Conservation (phyloP, 1,139 yeast genomes). For the Saccharomyces hybrid region DNA sequence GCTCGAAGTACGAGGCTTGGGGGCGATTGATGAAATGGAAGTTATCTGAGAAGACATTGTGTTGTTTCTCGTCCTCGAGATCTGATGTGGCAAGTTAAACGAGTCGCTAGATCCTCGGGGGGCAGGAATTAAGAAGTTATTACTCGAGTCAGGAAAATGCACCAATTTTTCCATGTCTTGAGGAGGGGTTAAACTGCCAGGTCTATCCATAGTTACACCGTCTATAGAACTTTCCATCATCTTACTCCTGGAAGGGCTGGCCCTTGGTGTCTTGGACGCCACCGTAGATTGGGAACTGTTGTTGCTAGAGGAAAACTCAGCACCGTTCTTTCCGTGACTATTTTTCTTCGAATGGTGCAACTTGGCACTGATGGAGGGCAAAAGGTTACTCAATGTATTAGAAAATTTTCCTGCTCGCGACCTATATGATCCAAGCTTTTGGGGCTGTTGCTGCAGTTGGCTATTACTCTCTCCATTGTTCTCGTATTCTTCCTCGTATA, state of each 20-base stretch:
- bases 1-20: conserved; percentile 18
- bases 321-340: conserved; percentile 9
- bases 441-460: conserved; percentile 16
- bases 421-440: conserved; percentile 28
- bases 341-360: conserved; percentile 28
- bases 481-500: conserved; percentile 23
- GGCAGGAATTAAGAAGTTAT: conserved; percentile 12
- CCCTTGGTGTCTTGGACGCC: conserved; percentile 4
- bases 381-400: conserved; percentile 29
- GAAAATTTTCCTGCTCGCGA: conserved; percentile 30
- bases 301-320: conserved; percentile 2
- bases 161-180: conserved; percentile 21
- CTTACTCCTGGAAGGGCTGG: neutral
- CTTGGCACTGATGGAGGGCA: conserved; percentile 31
- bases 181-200: conserved; percentile 24
- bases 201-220: conserved; percentile 6
- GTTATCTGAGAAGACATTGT: conserved; percentile 32
- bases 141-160: conserved; percentile 25
- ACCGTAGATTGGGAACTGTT: conserved; percentile 4
- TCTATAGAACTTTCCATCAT: neutral
- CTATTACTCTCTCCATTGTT: neutral
- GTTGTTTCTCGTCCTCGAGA: conserved; percentile 30
- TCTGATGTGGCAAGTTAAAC: conserved; percentile 16
- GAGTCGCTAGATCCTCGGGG: conserved; percentile 30
- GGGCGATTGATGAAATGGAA: conserved; percentile 25